Evolutionary conservation across 306 rosid genomes (phyloP).

Genomic region (Acacia acuminata): DNA sequence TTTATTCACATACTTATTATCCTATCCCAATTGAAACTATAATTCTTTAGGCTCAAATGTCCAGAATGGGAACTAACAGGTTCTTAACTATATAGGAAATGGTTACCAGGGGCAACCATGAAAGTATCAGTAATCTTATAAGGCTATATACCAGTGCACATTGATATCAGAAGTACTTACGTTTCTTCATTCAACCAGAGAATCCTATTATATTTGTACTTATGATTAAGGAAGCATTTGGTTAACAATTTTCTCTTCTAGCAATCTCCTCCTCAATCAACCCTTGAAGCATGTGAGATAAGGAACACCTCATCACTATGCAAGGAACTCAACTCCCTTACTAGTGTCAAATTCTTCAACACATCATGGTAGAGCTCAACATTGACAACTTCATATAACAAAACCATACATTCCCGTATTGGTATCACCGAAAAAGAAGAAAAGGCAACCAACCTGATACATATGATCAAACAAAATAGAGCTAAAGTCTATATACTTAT

Average conservation of each 20-base stretch:
- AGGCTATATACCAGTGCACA: constrained; percentile 78
- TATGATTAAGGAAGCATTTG: not conserved
- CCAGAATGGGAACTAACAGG: not conserved
- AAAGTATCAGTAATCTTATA: constrained; percentile 88
- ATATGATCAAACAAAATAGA: not conserved
- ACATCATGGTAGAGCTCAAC: not conserved
- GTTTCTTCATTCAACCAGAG: not conserved
- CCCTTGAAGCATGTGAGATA: not conserved
- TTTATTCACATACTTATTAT: not conserved
- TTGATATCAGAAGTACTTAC: not conserved
- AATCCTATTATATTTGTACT: not conserved
- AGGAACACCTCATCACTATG: not conserved
- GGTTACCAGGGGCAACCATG: constrained; percentile 76
- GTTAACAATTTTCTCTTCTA: not conserved
- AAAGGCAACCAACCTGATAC: not conserved
- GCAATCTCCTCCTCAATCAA: not conserved
- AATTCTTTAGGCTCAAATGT: not conserved
- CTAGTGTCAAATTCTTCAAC: not conserved
- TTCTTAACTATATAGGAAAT: constrained; percentile 32
- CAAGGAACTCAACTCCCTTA: not conserved
- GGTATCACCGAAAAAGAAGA: not conserved
- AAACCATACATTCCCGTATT: not conserved
- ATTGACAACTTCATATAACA: not conserved
- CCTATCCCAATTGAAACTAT: not conserved
- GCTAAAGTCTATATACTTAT: not conserved